Evolutionary conservation across 1,139 yeast species (phyloP).

Genomic region (Suhomyces wounanorum): DNA sequence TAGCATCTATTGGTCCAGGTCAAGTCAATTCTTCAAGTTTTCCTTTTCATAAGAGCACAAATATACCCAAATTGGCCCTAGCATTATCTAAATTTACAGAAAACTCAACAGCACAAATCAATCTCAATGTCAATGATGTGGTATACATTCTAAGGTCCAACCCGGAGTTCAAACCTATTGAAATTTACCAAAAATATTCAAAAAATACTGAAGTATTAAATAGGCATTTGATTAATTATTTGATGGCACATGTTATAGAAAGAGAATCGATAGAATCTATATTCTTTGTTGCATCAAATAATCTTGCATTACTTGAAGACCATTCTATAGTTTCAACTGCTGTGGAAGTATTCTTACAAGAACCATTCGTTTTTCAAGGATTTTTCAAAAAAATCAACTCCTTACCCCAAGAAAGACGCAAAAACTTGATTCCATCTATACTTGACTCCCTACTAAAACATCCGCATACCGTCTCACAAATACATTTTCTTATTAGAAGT

Average conservation of each 20-base stretch:
- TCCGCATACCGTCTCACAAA: not conserved
- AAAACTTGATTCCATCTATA: not conserved
- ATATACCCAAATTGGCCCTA: not conserved
- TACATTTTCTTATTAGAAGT: slow-evolving; percentile 1
- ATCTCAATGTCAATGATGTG: slow-evolving; percentile 12
- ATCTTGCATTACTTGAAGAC: slow-evolving; percentile 10
- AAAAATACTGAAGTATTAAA: slow-evolving; percentile 11
- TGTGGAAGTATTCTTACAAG: slow-evolving; percentile 3
- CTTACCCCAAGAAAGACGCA: slow-evolving; percentile 5
- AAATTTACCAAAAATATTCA: slow-evolving; percentile 15
- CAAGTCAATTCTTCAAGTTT: slow-evolving; percentile 4
- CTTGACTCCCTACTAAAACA: not conserved
- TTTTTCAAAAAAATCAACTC: slow-evolving; percentile 4
- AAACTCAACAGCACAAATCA: not conserved
- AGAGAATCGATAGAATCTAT: slow-evolving; percentile 6
- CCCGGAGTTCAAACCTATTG: slow-evolving; percentile 13
- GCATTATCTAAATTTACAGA: not conserved
- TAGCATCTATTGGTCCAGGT: slow-evolving; percentile 10
- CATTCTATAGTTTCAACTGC: slow-evolving; percentile 5
- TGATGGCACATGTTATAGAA: slow-evolving; percentile 9
- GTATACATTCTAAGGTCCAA: slow-evolving; percentile 14
- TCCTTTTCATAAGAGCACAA: not conserved
- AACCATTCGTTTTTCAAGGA: slow-evolving; percentile 1
- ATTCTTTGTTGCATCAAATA: slow-evolving; percentile 7
- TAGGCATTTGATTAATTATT: slow-evolving; percentile 16